Base-by-base conservation (phyloP, 2,329 filamentous ascomycete genomes). In the Aspergillus sp. region DNA sequence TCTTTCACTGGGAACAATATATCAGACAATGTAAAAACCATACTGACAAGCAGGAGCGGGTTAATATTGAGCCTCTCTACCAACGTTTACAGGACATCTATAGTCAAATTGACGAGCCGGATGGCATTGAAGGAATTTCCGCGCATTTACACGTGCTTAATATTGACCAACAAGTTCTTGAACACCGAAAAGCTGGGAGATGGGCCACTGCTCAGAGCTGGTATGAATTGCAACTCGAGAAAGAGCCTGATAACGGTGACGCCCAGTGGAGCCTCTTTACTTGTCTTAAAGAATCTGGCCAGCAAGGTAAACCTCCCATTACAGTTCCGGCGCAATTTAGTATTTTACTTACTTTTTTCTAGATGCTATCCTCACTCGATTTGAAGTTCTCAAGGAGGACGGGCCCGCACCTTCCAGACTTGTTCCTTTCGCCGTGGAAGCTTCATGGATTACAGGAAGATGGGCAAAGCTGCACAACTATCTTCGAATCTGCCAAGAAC, bases 171-270 rank as follows among this genome's bases (percentile, higher is more conserved):
- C 90, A 97, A 63, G 85, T 96, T 30, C 75, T 96, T 46, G 88
- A 94, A 57, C 89, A 98, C 68, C 82, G 86, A 48, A 97, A 95
- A 65, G 87, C 90, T 19, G 93, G 93, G 3, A 78, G 90, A 52
- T 98, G 93, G 90, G 84, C 87, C 10, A 88, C 91, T 44, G 93
- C 90, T 27, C 93, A 97, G 68, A 94, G 88, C 52, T 98, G 94
- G 93, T 97, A 96, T 65, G 90, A 98, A 63, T 82, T 95, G 53
- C 84, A 90, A 52, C 75, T 97, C 32, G 83, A 86, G 2, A 83
- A 93, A 57, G 78, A 85, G 41, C 90, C 91, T 0, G 75, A 83
- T 45, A 84, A 94, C 60, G 64, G 79, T 12, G 85, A 94, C 47
- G 77, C 86, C 8, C 90, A 96, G 62, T 75, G 87, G 47, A 86